Evolutionary conservation across 2,329 filamentous ascomycete genomes (phyloP), one percentile per base, ranked within the genome.

Genomic region (Claviceps africana): DNA sequence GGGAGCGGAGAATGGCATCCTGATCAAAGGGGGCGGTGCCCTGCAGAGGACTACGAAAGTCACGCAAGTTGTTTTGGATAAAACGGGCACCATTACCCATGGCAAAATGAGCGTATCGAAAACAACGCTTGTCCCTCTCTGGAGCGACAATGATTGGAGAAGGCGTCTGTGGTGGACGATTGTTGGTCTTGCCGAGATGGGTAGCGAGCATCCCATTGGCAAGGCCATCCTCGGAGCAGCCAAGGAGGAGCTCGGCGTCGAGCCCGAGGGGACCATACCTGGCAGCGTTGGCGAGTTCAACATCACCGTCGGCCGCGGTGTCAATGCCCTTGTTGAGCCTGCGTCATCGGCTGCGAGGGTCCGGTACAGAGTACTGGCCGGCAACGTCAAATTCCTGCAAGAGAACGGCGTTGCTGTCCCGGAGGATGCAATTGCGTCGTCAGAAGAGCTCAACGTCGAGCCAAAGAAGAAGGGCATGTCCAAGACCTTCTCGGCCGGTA

Each of bases 11-110:
- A 85, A 95, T 60, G 93, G 93, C 25, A 98, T 98, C 59, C 74
- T 98, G n/a, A 89, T 97, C 66, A 98, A 98, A 70, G 91, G 93
- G 51, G 93, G 93, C 52, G 90, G 88, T 42, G 89, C 90, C 31
- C 74, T 98, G 3, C 91, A 98, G 71, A 88, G 81, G 4, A 86
- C 89, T 0, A 97, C 89, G 9, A 91, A 88, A 66, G 79, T 97
- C 58, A 94, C 84, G 1, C 86, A 95, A 59, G 79, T 97, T 21
- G 86, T 97, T 17, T 79, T 97, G 22, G 91, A 97, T 72, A 97
- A 97, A 77, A 97, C 91, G 1, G 91, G 91, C 31, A 97, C 91
- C 3, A 76, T 98, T 55, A 98, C 93, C 0, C 80, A 93, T 59
- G 93, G 93, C 46, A 94, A 90, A 69, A 97, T 98, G 89, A 94